Evolutionary conservation across 2,329 filamentous ascomycete genomes (phyloP).

Genomic region (Conoideocrella luteorostrata): DNA sequence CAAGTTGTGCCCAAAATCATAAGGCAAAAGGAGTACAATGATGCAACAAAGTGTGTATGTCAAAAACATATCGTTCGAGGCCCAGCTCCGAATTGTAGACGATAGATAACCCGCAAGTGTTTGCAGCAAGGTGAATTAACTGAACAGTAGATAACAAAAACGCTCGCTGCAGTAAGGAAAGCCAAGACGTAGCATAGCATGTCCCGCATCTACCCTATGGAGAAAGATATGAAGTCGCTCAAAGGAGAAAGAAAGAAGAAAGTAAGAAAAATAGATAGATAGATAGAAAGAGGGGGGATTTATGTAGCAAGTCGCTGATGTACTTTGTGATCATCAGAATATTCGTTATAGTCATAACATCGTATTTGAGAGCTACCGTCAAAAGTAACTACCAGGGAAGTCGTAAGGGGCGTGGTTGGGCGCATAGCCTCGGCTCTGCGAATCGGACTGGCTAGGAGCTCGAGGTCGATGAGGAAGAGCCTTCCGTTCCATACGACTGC

Average conservation of each 20-base stretch:
- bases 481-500: constrained; percentile 36
- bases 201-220: too few species aligned
- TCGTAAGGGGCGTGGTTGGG: constrained; percentile 22
- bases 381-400: constrained; percentile 23
- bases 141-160: constrained; percentile 13
- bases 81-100: constrained; percentile 16
- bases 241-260: constrained; percentile 15
- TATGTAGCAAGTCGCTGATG: background rate
- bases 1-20: too few species aligned
- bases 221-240: too few species aligned
- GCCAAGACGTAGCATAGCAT: too few species aligned
- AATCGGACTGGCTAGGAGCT: constrained; percentile 44
- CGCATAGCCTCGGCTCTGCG: constrained; percentile 29
- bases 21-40: too few species aligned
- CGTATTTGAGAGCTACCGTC: constrained; percentile 13
- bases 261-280: constrained; percentile 11
- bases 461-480: constrained; percentile 37
- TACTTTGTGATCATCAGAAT: constrained; percentile 19
- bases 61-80: constrained; percentile 15
- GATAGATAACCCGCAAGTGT: too few species aligned
- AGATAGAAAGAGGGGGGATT: background rate
- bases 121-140: too few species aligned
- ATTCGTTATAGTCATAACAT: constrained; percentile 1
- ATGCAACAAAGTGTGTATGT: constrained; percentile 15
- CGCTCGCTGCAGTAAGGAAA: constrained; percentile 13